Evolutionary conservation across 2,329 filamentous ascomycete species (phyloP), one percentile per base, ranked within the genome.

Genomic region (Diplodia corticola): DNA sequence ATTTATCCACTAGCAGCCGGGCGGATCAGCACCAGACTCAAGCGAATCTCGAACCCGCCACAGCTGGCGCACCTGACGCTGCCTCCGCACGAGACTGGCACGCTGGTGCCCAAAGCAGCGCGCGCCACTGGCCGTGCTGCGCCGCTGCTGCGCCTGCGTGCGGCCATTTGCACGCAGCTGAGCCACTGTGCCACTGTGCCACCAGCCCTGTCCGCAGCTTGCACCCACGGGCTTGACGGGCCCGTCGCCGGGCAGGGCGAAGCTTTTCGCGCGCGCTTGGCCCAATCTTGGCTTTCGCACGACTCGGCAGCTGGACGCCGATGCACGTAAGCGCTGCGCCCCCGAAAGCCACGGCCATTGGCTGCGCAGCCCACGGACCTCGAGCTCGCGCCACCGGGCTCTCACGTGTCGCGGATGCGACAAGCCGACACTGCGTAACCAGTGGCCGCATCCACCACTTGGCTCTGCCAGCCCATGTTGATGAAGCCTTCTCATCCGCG

Each of bases 1-100:
- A 61, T 61, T 61, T 61, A 61, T 61, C 57, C 57, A 61, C 57
- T 61, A 61, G 57, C 57, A 24, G 57, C 15, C 26, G 57, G 57
- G 44, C 57, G 26, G 57, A 61, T 61, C 57, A 61, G 57, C 44
- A 35, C 37, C 57, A 20, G 48, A 26, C 57, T 61, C 57, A 46
- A 35, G 48, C 57, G 57, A 24, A 49, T 61, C 57, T 61, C 57
- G 57, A 61, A 61, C 40, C 57, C 40, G 57, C 57, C 55, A 60
- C 55, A 60, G 55, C 24, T 24, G 33, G 54, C 24, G 12, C 57
- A 61, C 57, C 57, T 61, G 57, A 61, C 57, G 57, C 44, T 61
- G 40, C 22, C 40, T 22, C 57, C 48, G 57, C 57, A 46, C 44
- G 57, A 48, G 40, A 49, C n/a, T n/a, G n/a, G 44, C 40, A n/a